Evolutionary conservation across 2,329 filamentous ascomycete species (phyloP), one percentile per base, ranked within the genome.

Genomic region (Fusarium pininemorale): DNA sequence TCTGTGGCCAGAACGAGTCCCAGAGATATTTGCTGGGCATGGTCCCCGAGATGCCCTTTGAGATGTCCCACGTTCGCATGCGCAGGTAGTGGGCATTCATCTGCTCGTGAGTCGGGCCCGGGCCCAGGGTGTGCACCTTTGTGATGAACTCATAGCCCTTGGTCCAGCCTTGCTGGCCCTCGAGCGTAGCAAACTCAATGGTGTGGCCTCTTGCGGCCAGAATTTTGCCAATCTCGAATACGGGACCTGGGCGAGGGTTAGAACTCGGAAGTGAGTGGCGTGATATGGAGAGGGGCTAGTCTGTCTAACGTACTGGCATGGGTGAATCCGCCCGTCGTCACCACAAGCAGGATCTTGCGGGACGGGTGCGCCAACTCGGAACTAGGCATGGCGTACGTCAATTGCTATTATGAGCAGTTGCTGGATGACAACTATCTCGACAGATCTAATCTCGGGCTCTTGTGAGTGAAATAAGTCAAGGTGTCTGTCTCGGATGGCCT

Each of bases 401-500:
- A 39, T 22, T 39, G 7, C 20, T 39, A 39, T 22, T 3, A 22
- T 6, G 38, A 39, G 20, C 20, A 14, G 38, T 22, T 22, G 20
- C 38, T 39, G 3, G 38, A 39, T 14, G 38, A 22, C 38, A 39
- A 13, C 2, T 7, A 39, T 14, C 38, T 39, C 20, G 38, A 39
- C 38, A 6, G 20, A 22, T 22, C 38, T 39, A 3, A 22, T 39
- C 38, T 22, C 38, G 38, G 20, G 38, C 38, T 14, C 38, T 39
- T 39, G 0, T 39, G 38, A 2, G 38, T 39, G 38, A 39, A 39
- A 39, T 22, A 37, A 37, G 35, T 37, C 0, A 2, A 22, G 7
- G 20, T 39, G 38, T 14, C 38, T 39, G 38, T 14, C 38, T 39
- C 38, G 0, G 0, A 0, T 39, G 38, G 38, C 38, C 38, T 0